Percentiles rank a stretch among this genome's conserved stretches.
These are phyloP conservation scores for Phytophthora sojae DNA, from an alignment of 352 stramenopile species.

Conservation along the genomic window DNA sequence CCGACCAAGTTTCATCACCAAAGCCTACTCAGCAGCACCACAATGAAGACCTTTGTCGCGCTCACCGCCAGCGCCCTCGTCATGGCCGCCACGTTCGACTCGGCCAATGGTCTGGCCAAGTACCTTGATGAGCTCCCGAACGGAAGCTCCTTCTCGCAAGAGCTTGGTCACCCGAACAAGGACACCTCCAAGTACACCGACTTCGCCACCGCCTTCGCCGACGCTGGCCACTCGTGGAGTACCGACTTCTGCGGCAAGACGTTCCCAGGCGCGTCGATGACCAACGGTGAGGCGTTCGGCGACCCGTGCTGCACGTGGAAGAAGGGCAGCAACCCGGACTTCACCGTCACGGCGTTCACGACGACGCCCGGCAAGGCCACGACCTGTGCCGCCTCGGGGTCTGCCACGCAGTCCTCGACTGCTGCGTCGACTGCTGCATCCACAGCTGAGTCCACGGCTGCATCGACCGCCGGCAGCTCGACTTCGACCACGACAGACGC, in stretches of 20 bases:
- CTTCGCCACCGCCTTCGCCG: slow-evolving; percentile 38
- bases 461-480: background rate
- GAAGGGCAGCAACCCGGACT: slow-evolving; percentile 30
- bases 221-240: slow-evolving; percentile 22
- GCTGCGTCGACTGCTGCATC: too few species aligned
- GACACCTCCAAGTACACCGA: slow-evolving; percentile 35
- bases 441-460: background rate
- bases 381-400: slow-evolving; percentile 6
- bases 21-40: background rate
- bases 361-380: slow-evolving; percentile 14
- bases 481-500: background rate
- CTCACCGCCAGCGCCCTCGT: slow-evolving; percentile 14
- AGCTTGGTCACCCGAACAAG: slow-evolving; percentile 33
- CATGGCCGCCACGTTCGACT: slow-evolving; percentile 7
- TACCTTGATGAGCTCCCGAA: slow-evolving; percentile 45
- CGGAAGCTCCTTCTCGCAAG: slow-evolving; percentile 39
- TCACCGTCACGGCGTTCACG: slow-evolving; percentile 31
- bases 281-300: slow-evolving; percentile 41
- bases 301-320: slow-evolving; percentile 14
- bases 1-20: slow-evolving; percentile 4
- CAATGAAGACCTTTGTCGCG: slow-evolving; percentile 13
- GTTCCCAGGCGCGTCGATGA: slow-evolving; percentile 20
- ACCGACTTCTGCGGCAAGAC: slow-evolving; percentile 3
- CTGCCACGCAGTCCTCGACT: slow-evolving; percentile 1
- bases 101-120: slow-evolving; percentile 7